Conservation (phyloP, 2,329 filamentous ascomycete species). For the Cytospora chrysosperma region DNA sequence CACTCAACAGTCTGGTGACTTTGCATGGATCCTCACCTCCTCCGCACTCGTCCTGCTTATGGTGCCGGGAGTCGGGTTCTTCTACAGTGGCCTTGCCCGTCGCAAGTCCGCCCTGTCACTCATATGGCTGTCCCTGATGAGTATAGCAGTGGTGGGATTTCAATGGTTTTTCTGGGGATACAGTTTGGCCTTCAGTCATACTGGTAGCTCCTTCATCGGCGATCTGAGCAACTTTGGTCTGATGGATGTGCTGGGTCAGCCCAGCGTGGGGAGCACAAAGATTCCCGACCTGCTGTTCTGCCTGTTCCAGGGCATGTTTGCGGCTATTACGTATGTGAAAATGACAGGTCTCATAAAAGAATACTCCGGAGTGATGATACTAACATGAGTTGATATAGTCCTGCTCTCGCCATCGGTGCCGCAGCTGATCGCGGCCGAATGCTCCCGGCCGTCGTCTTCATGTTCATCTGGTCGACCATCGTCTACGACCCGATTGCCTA, state of each 20-base stretch:
- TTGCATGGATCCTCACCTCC: constrained; percentile 76
- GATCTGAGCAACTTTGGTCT: constrained; percentile 80
- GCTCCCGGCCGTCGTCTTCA: constrained; percentile 62
- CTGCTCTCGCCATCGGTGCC: constrained; percentile 58
- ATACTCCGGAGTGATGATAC: neutral
- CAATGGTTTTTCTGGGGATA: constrained; percentile 98
- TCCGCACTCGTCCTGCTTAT: constrained; percentile 84
- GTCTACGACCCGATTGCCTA: constrained; percentile 74
- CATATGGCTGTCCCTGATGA: constrained; percentile 82
- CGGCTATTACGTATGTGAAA: constrained; percentile 74
- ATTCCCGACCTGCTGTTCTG: constrained; percentile 83
- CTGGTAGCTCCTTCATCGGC: constrained; percentile 74
- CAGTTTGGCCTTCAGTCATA: constrained; percentile 79
- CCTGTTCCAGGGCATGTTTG: constrained; percentile 87
- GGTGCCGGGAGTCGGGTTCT: constrained; percentile 92
- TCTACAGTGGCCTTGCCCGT: constrained; percentile 87
- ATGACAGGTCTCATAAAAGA: neutral
- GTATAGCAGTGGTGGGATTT: constrained; percentile 75
- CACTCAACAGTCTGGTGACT: constrained; percentile 65
- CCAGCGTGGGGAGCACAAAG: constrained; percentile 68
- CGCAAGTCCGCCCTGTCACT: constrained; percentile 86
- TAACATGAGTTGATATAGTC: constrained; percentile 34
- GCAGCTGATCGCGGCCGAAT: constrained; percentile 62
- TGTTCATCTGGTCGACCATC: constrained; percentile 69
- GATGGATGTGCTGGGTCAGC: constrained; percentile 71